Evolutionary conservation across 305 asterid species (phyloP), one percentile per base, ranked within the genome.

Genomic region (Coffea humblotiana): DNA sequence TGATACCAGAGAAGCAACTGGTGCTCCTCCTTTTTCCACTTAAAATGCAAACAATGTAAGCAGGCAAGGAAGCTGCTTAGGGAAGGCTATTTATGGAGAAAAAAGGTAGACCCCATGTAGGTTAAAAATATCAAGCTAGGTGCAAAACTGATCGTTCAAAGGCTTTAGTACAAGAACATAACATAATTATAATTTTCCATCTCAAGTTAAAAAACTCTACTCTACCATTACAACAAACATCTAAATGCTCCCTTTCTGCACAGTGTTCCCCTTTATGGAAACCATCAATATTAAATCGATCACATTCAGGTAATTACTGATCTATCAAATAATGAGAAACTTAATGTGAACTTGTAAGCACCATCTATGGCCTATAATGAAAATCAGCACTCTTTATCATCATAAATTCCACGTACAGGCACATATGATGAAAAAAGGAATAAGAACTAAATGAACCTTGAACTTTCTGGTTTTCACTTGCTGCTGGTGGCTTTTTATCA

Each of bases 401-500:
- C 65, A 74, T 32, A 40, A 16, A 48, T 37, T 54, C 19, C 21
- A 21, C 49, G 43, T 23, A 51, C 32, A 71, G 29, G 71, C 73
- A 69, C 49, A 23, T 74, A 70, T 40, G 56, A 66, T 78, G 71
- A 73, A 73, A 56, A 37, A 49, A 27, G 16, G 74, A 72, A 78
- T 67, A 56, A 79, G n/a, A 79, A 11, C 65, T 29, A 77, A 61
- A 67, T 63, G 69, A 78, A 94, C 95, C 97, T 92, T 93, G 92
- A 77, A 91, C 81, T 69, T 86, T 87, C 84, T 79, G 83, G 29
- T 83, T 78, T 85, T 89, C 90, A 64, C 80, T 86, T 54, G 80
- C 91, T 35, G 90, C 61, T 54, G 82, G 82, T 83, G 80, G 80
- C 78, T 83, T 47, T 79, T 84, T 86, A 65, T 84, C 76, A 79